Evolutionary conservation across 2,329 filamentous ascomycete species (phyloP), one percentile per base, ranked within the genome.

Genomic region (Epicoccum sorghinum): DNA sequence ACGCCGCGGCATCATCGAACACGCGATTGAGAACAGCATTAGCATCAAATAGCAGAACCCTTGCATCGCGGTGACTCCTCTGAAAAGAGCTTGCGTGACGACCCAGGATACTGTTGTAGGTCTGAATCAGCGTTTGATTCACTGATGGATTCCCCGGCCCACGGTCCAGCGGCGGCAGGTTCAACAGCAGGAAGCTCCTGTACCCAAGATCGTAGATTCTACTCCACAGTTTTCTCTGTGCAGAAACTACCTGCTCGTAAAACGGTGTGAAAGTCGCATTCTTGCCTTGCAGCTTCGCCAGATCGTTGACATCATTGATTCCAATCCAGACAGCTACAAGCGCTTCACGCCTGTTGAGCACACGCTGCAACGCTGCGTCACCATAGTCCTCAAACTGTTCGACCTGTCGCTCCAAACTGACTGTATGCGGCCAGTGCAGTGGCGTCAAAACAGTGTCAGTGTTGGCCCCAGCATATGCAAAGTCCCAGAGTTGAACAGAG

Each of bases 281-380:
- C 42, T 76, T 78, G 4, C 59, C 57, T 4, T 56, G 36, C n/a
- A 61, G 52, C 36, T 77, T 75, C 12, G 69, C 73, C 6, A 78
- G 77, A 62, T 85, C 82, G 57, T 75, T 77, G 56, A 85, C 82
- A 52, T 85, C 83, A 62, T 85, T 85, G 54, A 85, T 75, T 7
- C 81, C 83, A 40, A 85, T 85, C 78, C 80, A 85, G 33, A 83
- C 65, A 2, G 78, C 78, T 0, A 83, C 75, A 1, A 85, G 70
- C 1, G 79, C 75, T 14, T 75, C 67, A 4, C 69, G 59, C 13
- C 75, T 68, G 8, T 77, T 61, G 14, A 76, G 43, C 3, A 67
- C 60, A 7, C 51, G 60, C 23, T 63, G 53, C 3, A 81, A 71
- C 9, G 75, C 75, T 0, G 74, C 74, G 43, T 80, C 69, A 7